Conservation (phyloP, 2,329 filamentous ascomycete species). For the Cytospora piceicola region DNA sequence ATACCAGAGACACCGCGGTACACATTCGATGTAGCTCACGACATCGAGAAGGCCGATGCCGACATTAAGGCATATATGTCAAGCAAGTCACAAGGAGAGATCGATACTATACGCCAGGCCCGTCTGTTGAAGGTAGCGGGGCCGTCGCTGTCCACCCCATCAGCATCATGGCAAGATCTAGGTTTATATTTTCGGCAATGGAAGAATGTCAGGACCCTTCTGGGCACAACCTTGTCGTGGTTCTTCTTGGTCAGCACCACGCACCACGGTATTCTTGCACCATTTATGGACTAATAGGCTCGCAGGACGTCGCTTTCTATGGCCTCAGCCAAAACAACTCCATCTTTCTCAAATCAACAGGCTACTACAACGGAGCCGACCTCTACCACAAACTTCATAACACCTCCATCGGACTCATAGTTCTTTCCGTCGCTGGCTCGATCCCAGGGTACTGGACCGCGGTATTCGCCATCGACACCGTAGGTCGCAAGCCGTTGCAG, state of each 20-base stretch:
- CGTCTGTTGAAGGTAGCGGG: slow-evolving; percentile 58
- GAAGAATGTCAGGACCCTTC: slow-evolving; percentile 70
- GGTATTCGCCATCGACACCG: slow-evolving; percentile 71
- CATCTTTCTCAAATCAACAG: slow-evolving; percentile 72
- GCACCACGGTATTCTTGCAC: too few species aligned
- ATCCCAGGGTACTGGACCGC: slow-evolving; percentile 82
- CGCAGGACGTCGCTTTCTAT: slow-evolving; percentile 67
- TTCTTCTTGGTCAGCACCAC: slow-evolving; percentile 65
- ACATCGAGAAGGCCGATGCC: slow-evolving; percentile 74
- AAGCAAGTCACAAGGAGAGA: slow-evolving; percentile 51
- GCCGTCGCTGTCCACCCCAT: slow-evolving; percentile 63
- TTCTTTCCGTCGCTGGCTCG: slow-evolving; percentile 75
- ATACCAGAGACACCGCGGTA: slow-evolving; percentile 71
- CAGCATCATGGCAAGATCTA: slow-evolving; percentile 73
- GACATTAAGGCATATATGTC: slow-evolving; percentile 67
- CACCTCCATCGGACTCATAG: slow-evolving; percentile 75
- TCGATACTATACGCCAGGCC: slow-evolving; percentile 53
- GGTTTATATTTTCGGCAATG: slow-evolving; percentile 68
- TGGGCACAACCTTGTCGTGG: slow-evolving; percentile 81
- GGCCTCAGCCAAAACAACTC: slow-evolving; percentile 76
- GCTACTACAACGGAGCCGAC: slow-evolving; percentile 65
- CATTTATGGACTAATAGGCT: not conserved
- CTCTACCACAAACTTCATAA: slow-evolving; percentile 73
- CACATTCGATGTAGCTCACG: slow-evolving; percentile 78
- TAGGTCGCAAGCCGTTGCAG: slow-evolving; percentile 79